Evolutionary conservation across 176 grass and related monocot species (phyloP).

Genomic region (Triticum turgidum): DNA sequence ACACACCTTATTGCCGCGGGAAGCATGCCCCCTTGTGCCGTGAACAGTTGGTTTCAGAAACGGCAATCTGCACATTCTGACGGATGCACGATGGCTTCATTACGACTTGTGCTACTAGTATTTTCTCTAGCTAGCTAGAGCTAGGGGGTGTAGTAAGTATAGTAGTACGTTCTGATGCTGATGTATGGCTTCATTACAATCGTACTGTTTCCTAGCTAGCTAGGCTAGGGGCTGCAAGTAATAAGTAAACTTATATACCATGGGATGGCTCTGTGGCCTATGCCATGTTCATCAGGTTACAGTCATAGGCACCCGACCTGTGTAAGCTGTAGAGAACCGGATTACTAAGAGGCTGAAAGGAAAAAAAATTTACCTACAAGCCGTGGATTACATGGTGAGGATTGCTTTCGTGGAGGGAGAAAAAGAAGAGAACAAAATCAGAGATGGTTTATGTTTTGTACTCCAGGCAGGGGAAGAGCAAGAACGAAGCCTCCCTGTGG

Average conservation of each 20-base stretch:
- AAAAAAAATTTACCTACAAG: slow-evolving; percentile 9
- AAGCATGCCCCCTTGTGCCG: not conserved
- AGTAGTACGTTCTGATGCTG: not conserved
- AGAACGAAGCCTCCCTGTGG: slow-evolving; percentile 94
- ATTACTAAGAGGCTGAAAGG: not conserved
- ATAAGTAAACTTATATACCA: slow-evolving; percentile 11
- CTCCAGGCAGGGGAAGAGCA: slow-evolving; percentile 88
- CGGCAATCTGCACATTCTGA: not conserved
- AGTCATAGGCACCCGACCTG: not conserved
- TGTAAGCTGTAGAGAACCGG: not conserved
- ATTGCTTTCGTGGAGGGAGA: not conserved
- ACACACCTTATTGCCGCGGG: not conserved
- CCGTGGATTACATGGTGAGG: slow-evolving; percentile 31
- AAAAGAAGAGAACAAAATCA: not conserved
- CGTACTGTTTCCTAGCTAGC: slow-evolving; percentile 9
- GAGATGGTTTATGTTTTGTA: slow-evolving; percentile 29
- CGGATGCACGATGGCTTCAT: not conserved
- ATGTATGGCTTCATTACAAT: not conserved
- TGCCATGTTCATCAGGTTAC: slow-evolving; percentile 33
- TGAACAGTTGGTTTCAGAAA: slow-evolving; percentile 14
- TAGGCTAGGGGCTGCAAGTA: slow-evolving; percentile 1
- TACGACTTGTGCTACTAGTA: too few species aligned
- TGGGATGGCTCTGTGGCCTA: slow-evolving; percentile 7
- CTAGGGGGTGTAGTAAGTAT: not conserved
- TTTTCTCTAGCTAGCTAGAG: not conserved